Evolutionary conservation across 768 basidiomycete species (phyloP).

Genomic region (Mycena galericulata): DNA sequence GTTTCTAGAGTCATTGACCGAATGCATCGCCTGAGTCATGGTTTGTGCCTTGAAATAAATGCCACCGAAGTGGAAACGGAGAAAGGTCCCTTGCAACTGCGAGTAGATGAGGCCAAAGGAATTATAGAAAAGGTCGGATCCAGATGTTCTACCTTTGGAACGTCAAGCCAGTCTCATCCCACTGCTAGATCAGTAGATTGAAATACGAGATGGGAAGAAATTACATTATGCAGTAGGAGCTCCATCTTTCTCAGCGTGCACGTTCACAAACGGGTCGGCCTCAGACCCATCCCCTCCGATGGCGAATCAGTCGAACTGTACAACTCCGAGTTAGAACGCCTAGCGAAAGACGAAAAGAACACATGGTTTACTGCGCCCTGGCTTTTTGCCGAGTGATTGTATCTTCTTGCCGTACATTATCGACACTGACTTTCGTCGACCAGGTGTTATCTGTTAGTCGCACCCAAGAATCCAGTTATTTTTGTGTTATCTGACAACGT

Average conservation of each 20-base stretch:
- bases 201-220: conserved; percentile 93
- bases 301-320: conserved; percentile 79
- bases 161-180: neutral
- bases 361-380: conserved; percentile 96
- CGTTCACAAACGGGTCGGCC: neutral
- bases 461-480: conserved; percentile 15
- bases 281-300: conserved; percentile 79
- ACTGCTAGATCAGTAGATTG: conserved; percentile 49
- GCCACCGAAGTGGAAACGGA: conserved; percentile 34
- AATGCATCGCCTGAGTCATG: conserved; percentile 76
- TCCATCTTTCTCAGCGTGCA: neutral
- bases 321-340: conserved; percentile 74
- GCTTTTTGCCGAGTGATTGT: conserved; percentile 95
- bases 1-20: conserved; percentile 72
- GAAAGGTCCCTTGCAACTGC: conserved; percentile 47
- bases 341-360: conserved; percentile 60
- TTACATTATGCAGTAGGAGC: conserved; percentile 70
- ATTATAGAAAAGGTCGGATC: conserved; percentile 79
- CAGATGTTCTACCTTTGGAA: conserved; percentile 38
- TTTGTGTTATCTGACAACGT: conserved; percentile 5
- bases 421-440: neutral
- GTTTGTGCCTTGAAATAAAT: conserved; percentile 51
- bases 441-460: conserved; percentile 81
- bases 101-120: conserved; percentile 78
- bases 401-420: conserved; percentile 22